Conservation (phyloP, 352 stramenopile genomes). For the Globisporangium okanoganense region DNA sequence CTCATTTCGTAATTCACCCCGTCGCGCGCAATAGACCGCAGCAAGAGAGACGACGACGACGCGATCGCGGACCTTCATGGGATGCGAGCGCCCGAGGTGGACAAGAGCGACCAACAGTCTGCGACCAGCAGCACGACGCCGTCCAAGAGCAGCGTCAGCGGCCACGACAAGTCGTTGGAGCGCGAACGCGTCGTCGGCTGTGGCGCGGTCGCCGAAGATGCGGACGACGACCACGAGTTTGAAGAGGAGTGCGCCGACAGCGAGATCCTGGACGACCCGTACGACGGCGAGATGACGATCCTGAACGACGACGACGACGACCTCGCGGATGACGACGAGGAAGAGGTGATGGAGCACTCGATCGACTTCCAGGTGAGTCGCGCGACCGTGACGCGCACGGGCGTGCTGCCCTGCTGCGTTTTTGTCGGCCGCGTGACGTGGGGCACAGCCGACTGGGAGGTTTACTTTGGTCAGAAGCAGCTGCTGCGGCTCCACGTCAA, state of each 20-base stretch:
- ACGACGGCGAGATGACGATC: conserved; percentile 57
- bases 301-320: conserved; percentile 59
- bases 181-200: conserved; percentile 7
- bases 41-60: neutral
- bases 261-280: conserved; percentile 44
- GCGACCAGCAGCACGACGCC: conserved; percentile 4
- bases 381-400: conserved; percentile 61
- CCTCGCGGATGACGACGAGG: conserved; percentile 41
- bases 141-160: conserved; percentile 10
- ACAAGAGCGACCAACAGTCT: conserved; percentile 25
- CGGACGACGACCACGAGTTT: conserved; percentile 20
- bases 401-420: conserved; percentile 76
- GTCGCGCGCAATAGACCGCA: conserved; percentile 1
- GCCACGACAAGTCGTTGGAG: neutral
- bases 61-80: conserved; percentile 33
- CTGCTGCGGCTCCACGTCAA: conserved; percentile 70
- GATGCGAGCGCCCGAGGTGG: conserved; percentile 27
- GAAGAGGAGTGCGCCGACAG: conserved; percentile 40
- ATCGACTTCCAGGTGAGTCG: conserved; percentile 76
- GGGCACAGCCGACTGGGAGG: conserved; percentile 78
- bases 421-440: conserved; percentile 78
- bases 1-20: neutral
- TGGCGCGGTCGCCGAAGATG: conserved; percentile 18
- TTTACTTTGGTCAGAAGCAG: conserved; percentile 87
- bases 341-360: conserved; percentile 67